Evolutionary conservation across 2,329 filamentous ascomycete species (phyloP).

Genomic region (Cordyceps cateniannulata): DNA sequence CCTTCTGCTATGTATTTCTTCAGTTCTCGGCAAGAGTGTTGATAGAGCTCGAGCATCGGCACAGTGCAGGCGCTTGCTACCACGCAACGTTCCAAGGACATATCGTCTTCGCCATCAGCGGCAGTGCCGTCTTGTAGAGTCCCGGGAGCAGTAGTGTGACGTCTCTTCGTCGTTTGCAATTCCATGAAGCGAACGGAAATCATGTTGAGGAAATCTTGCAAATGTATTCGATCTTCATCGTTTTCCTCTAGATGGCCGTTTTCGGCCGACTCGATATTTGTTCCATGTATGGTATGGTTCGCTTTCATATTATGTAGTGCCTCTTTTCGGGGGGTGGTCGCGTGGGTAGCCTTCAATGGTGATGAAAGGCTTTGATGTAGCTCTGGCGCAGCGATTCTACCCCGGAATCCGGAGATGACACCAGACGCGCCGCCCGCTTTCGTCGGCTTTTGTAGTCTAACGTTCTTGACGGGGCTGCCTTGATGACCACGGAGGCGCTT

Average conservation of each 20-base stretch:
- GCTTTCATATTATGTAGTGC: slow-evolving; percentile 47
- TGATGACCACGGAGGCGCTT: slow-evolving; percentile 68
- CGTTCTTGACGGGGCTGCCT: slow-evolving; percentile 69
- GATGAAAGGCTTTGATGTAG: slow-evolving; percentile 36
- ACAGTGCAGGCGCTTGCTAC: slow-evolving; percentile 86
- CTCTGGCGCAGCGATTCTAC: slow-evolving; percentile 13
- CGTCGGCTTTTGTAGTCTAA: slow-evolving; percentile 63
- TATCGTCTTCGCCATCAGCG: slow-evolving; percentile 40
- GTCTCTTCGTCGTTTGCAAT: slow-evolving; percentile 87
- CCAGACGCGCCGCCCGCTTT: slow-evolving; percentile 62
- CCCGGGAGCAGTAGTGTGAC: slow-evolving; percentile 68
- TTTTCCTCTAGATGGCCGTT: slow-evolving; percentile 40
- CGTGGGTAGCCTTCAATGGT: slow-evolving; percentile 37
- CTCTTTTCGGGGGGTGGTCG: slow-evolving; percentile 50
- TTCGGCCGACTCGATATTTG: slow-evolving; percentile 36
- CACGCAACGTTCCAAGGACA: slow-evolving; percentile 68
- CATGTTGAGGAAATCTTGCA: slow-evolving; percentile 91
- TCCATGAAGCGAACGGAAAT: slow-evolving; percentile 99
- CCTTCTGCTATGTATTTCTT: slow-evolving; percentile 97
- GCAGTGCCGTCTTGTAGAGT: slow-evolving; percentile 36
- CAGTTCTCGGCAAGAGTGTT: slow-evolving; percentile 90
- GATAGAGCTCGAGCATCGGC: slow-evolving; percentile 89
- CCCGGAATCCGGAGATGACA: slow-evolving; percentile 35
- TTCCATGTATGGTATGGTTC: slow-evolving; percentile 37
- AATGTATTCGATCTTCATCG: slow-evolving; percentile 58